These are phyloP conservation scores for Circinella umbellata DNA, from an alignment of 371 early-diverging fungal genomes.

Conservation along the genomic window DNA sequence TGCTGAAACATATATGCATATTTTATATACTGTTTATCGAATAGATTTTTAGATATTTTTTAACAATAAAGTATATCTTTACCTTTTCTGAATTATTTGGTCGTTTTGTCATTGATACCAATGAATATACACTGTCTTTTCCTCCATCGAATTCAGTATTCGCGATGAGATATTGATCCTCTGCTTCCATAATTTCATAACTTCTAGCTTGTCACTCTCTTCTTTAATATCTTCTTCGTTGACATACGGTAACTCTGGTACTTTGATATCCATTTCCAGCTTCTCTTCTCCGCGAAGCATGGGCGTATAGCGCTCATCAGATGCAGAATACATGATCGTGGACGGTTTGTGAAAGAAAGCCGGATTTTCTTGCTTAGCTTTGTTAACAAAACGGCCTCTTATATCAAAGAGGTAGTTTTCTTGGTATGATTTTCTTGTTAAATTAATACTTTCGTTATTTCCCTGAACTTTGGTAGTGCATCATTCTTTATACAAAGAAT, in stretches of 20 bases:
- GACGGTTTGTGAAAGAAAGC: too few relatives aligned
- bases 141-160: constrained; percentile 4
- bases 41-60: background rate
- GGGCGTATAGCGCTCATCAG: background rate
- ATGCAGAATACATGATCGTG: too few relatives aligned
- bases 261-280: background rate
- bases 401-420: too few relatives aligned
- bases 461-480: too few relatives aligned
- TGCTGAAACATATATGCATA: background rate
- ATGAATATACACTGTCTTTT: constrained; percentile 1
- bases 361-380: too few relatives aligned
- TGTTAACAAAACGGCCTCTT: too few relatives aligned
- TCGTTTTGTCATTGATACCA: constrained; percentile 5
- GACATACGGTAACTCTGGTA: constrained; percentile 4
- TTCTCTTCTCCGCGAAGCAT: background rate
- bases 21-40: constrained; percentile 4
- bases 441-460: too few relatives aligned
- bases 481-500: too few relatives aligned
- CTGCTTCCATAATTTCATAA: constrained; percentile 5
- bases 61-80: background rate
- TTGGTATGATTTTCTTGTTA: too few relatives aligned
- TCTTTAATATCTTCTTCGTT: background rate
- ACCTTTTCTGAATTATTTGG: constrained; percentile 4
- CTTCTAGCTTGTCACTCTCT: constrained; percentile 4
- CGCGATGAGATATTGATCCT: background rate